Evolutionary conservation across 148 eudicot species (phyloP).

Genomic region (Hydrangea macrophylla): DNA sequence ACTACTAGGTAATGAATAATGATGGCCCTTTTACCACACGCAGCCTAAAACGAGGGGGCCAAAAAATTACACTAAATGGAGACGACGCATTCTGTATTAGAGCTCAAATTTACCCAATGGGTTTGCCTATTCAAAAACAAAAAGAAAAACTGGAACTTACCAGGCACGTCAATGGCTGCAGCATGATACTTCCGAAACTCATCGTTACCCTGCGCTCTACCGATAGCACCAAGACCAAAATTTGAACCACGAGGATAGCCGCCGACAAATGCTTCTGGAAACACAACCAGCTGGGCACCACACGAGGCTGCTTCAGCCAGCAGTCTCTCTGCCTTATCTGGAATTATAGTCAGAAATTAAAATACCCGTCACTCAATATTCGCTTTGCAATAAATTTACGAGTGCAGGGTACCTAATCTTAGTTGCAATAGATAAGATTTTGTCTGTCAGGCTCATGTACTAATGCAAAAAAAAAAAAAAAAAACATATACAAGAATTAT

Average conservation of each 20-base stretch:
- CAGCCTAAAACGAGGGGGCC: too few relatives aligned
- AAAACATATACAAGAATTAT: too few relatives aligned
- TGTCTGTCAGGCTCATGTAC: not conserved
- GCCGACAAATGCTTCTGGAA: constrained; percentile 95
- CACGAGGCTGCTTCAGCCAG: constrained; percentile 83
- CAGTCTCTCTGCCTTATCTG: constrained; percentile 95
- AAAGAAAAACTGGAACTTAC: constrained; percentile 33
- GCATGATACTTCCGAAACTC: constrained; percentile 90
- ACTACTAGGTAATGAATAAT: too few relatives aligned
- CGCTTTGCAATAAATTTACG: not conserved
- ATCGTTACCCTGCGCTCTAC: constrained; percentile 75
- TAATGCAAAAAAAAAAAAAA: not conserved
- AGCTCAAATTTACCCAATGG: not conserved
- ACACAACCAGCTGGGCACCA: constrained; percentile 88
- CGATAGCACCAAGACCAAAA: constrained; percentile 81
- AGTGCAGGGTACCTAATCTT: not conserved
- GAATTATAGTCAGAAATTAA: not conserved
- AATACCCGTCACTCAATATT: not conserved
- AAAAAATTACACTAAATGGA: too few relatives aligned
- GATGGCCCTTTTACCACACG: too few relatives aligned
- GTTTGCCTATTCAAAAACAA: not conserved
- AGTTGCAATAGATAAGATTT: constrained; percentile 1
- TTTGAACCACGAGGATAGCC: constrained; percentile 92
- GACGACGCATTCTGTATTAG: not conserved
- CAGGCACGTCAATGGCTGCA: constrained; percentile 92